phyloP scores from a whole-genome alignment of 148 eudicot genomes.

The Silene uniflora region DNA sequence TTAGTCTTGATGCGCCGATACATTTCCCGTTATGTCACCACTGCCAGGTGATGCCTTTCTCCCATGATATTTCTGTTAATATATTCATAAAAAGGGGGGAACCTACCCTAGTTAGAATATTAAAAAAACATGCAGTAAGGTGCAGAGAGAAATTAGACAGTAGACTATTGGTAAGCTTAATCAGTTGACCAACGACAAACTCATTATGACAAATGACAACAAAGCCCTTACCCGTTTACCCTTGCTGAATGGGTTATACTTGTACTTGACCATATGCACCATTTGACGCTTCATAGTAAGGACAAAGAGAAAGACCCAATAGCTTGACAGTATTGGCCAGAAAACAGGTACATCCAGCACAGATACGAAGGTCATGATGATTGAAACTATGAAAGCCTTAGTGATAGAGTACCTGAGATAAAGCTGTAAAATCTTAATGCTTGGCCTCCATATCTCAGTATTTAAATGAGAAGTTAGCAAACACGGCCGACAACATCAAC shows the following conservation, averaged over 20 bases:
- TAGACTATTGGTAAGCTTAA: slow-evolving; percentile 10
- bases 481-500: too few species aligned
- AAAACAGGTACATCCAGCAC: slow-evolving; percentile 74
- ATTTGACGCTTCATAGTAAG: slow-evolving; percentile 64
- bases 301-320: slow-evolving; percentile 57
- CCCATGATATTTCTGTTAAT: slow-evolving; percentile 15
- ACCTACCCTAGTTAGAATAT: slow-evolving; percentile 1
- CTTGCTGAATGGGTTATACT: slow-evolving; percentile 52
- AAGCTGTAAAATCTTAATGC: slow-evolving; percentile 1
- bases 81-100: slow-evolving; percentile 1
- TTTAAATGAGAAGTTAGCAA: background rate
- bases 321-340: slow-evolving; percentile 73
- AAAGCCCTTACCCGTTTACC: slow-evolving; percentile 45
- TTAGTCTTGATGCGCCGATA: slow-evolving; percentile 10
- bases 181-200: background rate
- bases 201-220: background rate
- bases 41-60: slow-evolving; percentile 13
- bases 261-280: slow-evolving; percentile 61
- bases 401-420: slow-evolving; percentile 53
- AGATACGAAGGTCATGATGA: slow-evolving; percentile 57
- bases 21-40: slow-evolving; percentile 13
- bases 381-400: slow-evolving; percentile 62
- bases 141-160: background rate
- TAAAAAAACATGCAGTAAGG: background rate
- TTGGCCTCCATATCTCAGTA: background rate